These are phyloP conservation scores for Podila minutissima DNA, from an alignment of 192 early-diverging fungal genomes.

Conservation along the genomic window DNA sequence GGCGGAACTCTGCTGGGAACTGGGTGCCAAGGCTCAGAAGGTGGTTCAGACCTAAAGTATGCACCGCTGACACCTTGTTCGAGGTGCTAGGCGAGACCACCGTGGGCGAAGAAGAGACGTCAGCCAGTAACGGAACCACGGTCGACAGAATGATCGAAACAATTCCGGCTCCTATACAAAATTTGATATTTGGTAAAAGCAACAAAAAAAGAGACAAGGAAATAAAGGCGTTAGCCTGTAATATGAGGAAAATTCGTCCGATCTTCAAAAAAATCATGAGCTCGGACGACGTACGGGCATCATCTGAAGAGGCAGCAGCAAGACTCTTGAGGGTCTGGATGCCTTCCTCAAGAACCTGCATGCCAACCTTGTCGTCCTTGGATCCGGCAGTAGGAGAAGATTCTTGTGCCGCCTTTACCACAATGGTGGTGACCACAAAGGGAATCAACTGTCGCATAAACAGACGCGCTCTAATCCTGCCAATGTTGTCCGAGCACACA, in stretches of 20 bases:
- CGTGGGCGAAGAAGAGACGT: slow-evolving; percentile 8
- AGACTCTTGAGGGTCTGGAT: slow-evolving; percentile 59
- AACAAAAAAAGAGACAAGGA: background rate
- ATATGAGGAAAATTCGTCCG: no score
- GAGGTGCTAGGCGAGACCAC: background rate
- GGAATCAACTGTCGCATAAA: slow-evolving; percentile 42
- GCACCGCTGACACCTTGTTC: slow-evolving; percentile 21
- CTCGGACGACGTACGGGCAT: slow-evolving; percentile 48
- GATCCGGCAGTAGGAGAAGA: background rate
- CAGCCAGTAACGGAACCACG: slow-evolving; percentile 53
- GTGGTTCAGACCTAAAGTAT: slow-evolving; percentile 53
- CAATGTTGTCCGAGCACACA: background rate
- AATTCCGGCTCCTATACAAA: slow-evolving; percentile 35
- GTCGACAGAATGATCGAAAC: slow-evolving; percentile 58
- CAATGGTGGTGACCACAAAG: slow-evolving; percentile 46
- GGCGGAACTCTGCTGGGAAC: slow-evolving; percentile 54
- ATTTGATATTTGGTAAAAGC: background rate
- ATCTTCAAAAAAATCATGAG: background rate
- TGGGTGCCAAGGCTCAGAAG: slow-evolving; percentile 53
- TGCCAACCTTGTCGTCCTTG: slow-evolving; percentile 30
- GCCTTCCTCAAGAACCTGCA: slow-evolving; percentile 55
- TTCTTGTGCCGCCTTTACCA: slow-evolving; percentile 38
- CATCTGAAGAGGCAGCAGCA: slow-evolving; percentile 40
- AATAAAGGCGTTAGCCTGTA: background rate
- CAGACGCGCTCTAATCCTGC: slow-evolving; percentile 17